These are phyloP conservation scores for Cryptococcus floricola DNA, from an alignment of 1,284 basidiomycete genomes.

Conservation along the genomic window DNA sequence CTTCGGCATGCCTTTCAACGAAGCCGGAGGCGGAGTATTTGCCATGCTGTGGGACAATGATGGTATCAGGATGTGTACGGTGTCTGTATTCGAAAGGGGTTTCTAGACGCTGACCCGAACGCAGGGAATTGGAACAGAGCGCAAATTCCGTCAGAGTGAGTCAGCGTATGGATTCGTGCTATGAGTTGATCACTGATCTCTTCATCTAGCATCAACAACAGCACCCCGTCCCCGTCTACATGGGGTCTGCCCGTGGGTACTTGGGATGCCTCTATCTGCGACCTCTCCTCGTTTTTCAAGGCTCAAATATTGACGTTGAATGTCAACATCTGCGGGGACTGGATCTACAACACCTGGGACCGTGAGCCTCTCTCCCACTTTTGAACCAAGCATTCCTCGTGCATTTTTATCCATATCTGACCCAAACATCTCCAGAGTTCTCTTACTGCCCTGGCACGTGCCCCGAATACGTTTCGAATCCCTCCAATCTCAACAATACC, in stretches of 20 bases:
- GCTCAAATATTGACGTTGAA: constrained; percentile 67
- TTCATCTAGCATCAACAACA: background rate
- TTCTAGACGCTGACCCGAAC: background rate
- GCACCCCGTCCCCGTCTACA: background rate
- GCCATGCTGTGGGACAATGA: constrained; percentile 64
- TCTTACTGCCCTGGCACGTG: constrained; percentile 69
- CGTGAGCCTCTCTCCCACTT: constrained; percentile 18
- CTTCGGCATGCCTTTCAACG: constrained; percentile 70
- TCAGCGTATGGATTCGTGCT: background rate
- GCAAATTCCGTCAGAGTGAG: constrained; percentile 62
- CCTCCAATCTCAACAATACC: constrained; percentile 46
- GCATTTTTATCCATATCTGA: background rate
- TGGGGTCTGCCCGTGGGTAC: constrained; percentile 63
- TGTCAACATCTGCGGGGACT: constrained; percentile 58
- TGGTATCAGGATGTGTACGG: constrained; percentile 67
- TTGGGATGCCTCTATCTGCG: constrained; percentile 61
- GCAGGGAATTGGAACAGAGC: constrained; percentile 63
- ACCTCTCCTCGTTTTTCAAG: constrained; percentile 64
- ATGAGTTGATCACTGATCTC: background rate
- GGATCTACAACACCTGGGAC: constrained; percentile 59
- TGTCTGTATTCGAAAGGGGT: background rate
- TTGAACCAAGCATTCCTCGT: no score
- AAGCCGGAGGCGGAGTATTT: constrained; percentile 65
- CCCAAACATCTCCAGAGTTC: constrained; percentile 18
- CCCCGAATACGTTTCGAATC: constrained; percentile 60